Percentiles rank a stretch among this genome's conserved stretches.
Evolutionary conservation across 352 stramenopile genomes (phyloP).

Genomic region (Globisporangium cederbergense): DNA sequence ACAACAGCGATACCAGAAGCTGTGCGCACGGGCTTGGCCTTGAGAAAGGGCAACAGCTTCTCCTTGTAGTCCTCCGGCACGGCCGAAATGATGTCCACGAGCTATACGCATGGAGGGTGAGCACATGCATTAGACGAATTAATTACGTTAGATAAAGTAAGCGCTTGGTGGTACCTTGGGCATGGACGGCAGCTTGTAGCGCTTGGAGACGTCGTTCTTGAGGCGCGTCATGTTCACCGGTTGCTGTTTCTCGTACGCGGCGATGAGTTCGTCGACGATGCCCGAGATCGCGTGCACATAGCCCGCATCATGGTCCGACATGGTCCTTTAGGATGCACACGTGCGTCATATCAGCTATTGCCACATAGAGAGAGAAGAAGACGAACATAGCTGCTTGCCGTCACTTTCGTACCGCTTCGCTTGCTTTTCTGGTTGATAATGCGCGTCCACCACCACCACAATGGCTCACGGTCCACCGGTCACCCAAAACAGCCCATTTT

Average conservation of each 20-base stretch:
- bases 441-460: slow-evolving; percentile 5
- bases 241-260: slow-evolving; percentile 85
- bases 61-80: slow-evolving; percentile 91
- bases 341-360: not conserved
- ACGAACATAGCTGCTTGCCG: not conserved
- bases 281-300: slow-evolving; percentile 86
- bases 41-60: slow-evolving; percentile 90
- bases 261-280: slow-evolving; percentile 91
- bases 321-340: slow-evolving; percentile 6
- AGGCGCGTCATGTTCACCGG: slow-evolving; percentile 93
- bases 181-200: slow-evolving; percentile 90
- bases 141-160: too few species aligned
- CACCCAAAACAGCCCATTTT: not conserved
- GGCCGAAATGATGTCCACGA: slow-evolving; percentile 95
- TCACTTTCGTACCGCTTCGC: not conserved
- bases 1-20: slow-evolving; percentile 95
- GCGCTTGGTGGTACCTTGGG: slow-evolving; percentile 54
- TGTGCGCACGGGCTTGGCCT: slow-evolving; percentile 94
- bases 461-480: not conserved
- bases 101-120: slow-evolving; percentile 21
- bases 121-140: not conserved
- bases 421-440: slow-evolving; percentile 11
- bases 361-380: not conserved
- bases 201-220: slow-evolving; percentile 90
- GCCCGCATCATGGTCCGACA: slow-evolving; percentile 23